Conservation (phyloP, 1,139 yeast genomes). For the Nadsonia starkeyi-henricii region DNA sequence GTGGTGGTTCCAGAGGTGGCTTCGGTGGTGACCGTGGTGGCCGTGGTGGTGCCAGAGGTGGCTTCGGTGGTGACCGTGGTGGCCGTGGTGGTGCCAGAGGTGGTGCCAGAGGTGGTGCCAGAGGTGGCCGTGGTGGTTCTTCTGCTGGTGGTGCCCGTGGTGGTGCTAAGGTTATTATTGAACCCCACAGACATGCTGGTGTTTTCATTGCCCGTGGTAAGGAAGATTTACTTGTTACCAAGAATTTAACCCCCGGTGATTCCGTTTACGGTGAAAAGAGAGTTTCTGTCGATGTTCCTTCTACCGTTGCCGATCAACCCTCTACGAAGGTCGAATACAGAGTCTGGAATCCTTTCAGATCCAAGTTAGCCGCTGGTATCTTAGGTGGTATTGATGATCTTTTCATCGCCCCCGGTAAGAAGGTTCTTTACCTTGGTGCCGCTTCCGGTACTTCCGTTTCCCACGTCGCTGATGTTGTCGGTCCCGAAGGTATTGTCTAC, state of each 20-base stretch:
- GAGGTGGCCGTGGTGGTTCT: constrained; percentile 57
- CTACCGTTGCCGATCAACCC: constrained; percentile 59
- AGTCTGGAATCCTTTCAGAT: constrained; percentile 99
- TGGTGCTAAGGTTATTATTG: constrained; percentile 92
- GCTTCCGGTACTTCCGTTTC: constrained; percentile 99
- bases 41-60: constrained; percentile 25
- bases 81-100: constrained; percentile 40
- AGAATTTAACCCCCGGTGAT: constrained; percentile 96
- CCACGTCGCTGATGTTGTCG: constrained; percentile 95
- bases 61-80: constrained; percentile 27
- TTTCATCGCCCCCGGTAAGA: constrained; percentile 95
- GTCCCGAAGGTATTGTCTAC: constrained; percentile 97
- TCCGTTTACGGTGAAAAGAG: constrained; percentile 92
- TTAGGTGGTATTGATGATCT: constrained; percentile 98
- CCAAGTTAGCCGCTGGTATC: constrained; percentile 98
- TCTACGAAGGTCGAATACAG: constrained; percentile 96
- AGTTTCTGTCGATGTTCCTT: constrained; percentile 82
- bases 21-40: constrained; percentile 23
- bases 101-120: constrained; percentile 49
- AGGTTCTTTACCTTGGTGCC: constrained; percentile 95
- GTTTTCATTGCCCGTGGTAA: constrained; percentile 98
- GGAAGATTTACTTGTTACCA: constrained; percentile 95
- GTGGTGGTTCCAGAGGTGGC: constrained; percentile 19
- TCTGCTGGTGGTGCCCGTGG: constrained; percentile 79
- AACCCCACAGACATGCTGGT: constrained; percentile 93